Evolutionary conservation across 768 basidiomycete species (phyloP).

Genomic region (Pisolithus orientalis): DNA sequence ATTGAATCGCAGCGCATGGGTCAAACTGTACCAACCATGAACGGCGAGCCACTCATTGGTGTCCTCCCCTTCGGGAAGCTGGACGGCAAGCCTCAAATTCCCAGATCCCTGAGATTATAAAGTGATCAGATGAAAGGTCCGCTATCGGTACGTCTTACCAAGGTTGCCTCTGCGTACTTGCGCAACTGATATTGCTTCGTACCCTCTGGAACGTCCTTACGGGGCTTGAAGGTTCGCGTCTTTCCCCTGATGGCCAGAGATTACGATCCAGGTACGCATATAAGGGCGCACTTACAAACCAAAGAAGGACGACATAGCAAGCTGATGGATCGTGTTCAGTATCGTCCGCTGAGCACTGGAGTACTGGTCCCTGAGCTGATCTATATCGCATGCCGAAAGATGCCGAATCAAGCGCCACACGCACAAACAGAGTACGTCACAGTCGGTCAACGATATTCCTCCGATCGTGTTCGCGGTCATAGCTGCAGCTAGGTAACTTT

Average conservation of each 20-base stretch:
- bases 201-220: slow-evolving; percentile 90
- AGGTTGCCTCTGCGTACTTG: slow-evolving; percentile 95
- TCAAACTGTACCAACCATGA: slow-evolving; percentile 57
- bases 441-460: too few species aligned
- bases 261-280: slow-evolving; percentile 4
- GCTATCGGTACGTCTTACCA: slow-evolving; percentile 39
- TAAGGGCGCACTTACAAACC: slow-evolving; percentile 54
- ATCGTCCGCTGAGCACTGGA: too few species aligned
- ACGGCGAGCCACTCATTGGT: slow-evolving; percentile 99
- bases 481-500: too few species aligned
- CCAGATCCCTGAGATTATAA: slow-evolving; percentile 71
- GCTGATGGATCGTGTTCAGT: slow-evolving; percentile 6
- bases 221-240: slow-evolving; percentile 93
- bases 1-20: background rate
- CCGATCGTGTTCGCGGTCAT: too few species aligned
- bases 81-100: slow-evolving; percentile 87
- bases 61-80: slow-evolving; percentile 95
- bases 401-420: background rate
- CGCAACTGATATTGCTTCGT: slow-evolving; percentile 97
- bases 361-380: background rate
- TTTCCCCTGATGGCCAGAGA: slow-evolving; percentile 54
- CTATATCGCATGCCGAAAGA: background rate
- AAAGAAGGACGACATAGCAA: slow-evolving; percentile 79
- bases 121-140: background rate
- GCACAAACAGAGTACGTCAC: too few species aligned